Evolutionary conservation across 2,329 filamentous ascomycete genomes (phyloP), one percentile per base, ranked within the genome.

Genomic region (Ophiostoma sp.): DNA sequence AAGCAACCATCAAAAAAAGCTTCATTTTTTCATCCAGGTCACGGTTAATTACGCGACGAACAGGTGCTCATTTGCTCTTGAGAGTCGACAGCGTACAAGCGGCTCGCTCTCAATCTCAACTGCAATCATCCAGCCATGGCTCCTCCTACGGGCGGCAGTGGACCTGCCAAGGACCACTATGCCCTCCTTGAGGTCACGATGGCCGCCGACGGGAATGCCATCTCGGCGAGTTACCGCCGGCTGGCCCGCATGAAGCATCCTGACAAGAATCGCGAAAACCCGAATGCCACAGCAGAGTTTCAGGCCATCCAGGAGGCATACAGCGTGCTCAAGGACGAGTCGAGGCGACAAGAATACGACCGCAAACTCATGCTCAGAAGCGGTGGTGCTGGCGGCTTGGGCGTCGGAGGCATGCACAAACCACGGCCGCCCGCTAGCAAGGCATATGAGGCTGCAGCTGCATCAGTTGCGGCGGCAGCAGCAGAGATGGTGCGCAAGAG

Each of bases 221-320:
- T 80, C 11, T 64, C 68, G 28, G 70, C 76, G 0, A 77, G 74
- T 59, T 80, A 78, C 72, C 74, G 74, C 9, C 76, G 75, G 3
- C 75, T 80, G 2, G 78, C 77, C 0, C 76, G 70, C 59, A 57
- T 76, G 48, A 75, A 69, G 48, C 78, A 79, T 33, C 78, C 78
- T 0, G 78, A 78, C 74, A 78, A 79, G 69, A 78, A 78, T 45
- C 73, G 42, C 0, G 50, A 59, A 9, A 77, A 78, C 15, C 75
- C 76, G 0, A 57, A 76, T 5, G 78, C 78, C 3, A 79, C 78
- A 1, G 75, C 76, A 0, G 75, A 75, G 11, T 79, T 78, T 31
- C 77, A 79, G 50, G 72, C 75, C 73, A 70, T 79, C 3, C 75
- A 78, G 28, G 73, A 76, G 1, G 78, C 77, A 0, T 78, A 78